Evolutionary conservation across 2,329 filamentous ascomycete genomes (phyloP).

Genomic region (Aaosphaeria arxii): DNA sequence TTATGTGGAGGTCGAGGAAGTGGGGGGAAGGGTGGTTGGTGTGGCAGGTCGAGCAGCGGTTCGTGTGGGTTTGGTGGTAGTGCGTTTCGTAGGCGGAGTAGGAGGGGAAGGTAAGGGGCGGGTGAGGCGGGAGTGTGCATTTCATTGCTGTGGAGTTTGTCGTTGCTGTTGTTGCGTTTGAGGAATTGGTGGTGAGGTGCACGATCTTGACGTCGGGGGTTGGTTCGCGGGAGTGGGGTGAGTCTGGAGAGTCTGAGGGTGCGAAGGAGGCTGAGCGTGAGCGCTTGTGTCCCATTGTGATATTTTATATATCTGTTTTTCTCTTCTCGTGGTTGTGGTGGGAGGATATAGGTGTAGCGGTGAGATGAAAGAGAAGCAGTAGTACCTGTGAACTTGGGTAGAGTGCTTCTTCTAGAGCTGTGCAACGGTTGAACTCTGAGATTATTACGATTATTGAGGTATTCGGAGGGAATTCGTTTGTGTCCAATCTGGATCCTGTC

Average conservation of each 20-base stretch:
- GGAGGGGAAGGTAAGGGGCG: constrained; percentile 66
- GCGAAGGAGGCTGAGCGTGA: constrained; percentile 46
- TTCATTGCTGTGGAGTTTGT: constrained; percentile 57
- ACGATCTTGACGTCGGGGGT: constrained; percentile 42
- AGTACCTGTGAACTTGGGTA: too few relatives aligned
- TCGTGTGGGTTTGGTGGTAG: constrained; percentile 75
- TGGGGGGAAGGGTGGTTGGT: constrained; percentile 86
- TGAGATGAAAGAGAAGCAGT: too few relatives aligned
- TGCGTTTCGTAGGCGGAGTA: constrained; percentile 85
- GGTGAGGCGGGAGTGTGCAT: constrained; percentile 80
- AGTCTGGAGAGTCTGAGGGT: constrained; percentile 30
- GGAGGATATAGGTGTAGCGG: too few relatives aligned
- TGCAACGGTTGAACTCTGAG: too few relatives aligned
- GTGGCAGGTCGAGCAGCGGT: constrained; percentile 79
- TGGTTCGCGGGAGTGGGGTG: constrained; percentile 33
- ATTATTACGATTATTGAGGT: too few relatives aligned
- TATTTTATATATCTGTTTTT: constrained; percentile 1
- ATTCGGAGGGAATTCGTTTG: too few relatives aligned
- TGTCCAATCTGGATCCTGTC: too few relatives aligned
- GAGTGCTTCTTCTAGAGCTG: too few relatives aligned
- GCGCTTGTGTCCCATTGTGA: constrained; percentile 57
- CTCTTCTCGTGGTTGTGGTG: background rate
- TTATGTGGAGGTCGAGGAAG: constrained; percentile 78
- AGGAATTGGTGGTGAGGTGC: constrained; percentile 44
- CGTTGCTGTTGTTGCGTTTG: constrained; percentile 13